Evolutionary conservation across 192 early-diverging fungal species (phyloP).

Genomic region (Mortierella claussenii): DNA sequence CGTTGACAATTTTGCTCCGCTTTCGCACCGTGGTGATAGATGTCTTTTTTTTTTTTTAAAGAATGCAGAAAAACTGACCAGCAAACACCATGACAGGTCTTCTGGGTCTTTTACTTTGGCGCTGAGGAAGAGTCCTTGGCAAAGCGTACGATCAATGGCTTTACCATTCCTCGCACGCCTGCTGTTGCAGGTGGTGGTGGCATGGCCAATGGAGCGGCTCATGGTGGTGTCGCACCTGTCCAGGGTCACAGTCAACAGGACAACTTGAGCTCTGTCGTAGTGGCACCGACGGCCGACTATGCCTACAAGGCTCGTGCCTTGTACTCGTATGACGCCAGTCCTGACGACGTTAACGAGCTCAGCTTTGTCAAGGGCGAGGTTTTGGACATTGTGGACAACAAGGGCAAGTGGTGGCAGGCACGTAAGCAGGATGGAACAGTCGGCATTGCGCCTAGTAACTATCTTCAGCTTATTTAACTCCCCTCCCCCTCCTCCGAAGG

Average conservation of each 20-base stretch:
- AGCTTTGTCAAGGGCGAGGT: constrained; percentile 89
- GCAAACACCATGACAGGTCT: too few relatives aligned
- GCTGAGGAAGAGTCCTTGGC: constrained; percentile 65
- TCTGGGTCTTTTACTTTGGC: constrained; percentile 78
- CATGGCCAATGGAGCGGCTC: constrained; percentile 53
- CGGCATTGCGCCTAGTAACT: constrained; percentile 94
- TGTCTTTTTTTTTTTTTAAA: too few relatives aligned
- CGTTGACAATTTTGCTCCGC: too few relatives aligned
- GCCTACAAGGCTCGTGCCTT: constrained; percentile 74
- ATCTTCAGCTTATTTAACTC: constrained; percentile 57
- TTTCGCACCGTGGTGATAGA: too few relatives aligned
- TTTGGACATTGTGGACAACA: constrained; percentile 87
- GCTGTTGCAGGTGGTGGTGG: constrained; percentile 29
- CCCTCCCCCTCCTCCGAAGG: background rate
- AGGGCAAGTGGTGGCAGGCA: constrained; percentile 99
- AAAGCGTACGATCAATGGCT: constrained; percentile 45
- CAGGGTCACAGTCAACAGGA: constrained; percentile 16
- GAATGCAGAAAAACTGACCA: too few relatives aligned
- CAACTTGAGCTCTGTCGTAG: constrained; percentile 55
- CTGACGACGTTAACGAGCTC: constrained; percentile 91
- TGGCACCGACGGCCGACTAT: constrained; percentile 58
- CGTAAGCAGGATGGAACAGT: constrained; percentile 79
- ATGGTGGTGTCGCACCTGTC: constrained; percentile 49
- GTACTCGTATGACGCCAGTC: constrained; percentile 87
- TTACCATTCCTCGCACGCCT: constrained; percentile 25